Conservation (phyloP, 2,329 filamentous ascomycete genomes). For the Neophaeococcomyces mojaviensis region DNA sequence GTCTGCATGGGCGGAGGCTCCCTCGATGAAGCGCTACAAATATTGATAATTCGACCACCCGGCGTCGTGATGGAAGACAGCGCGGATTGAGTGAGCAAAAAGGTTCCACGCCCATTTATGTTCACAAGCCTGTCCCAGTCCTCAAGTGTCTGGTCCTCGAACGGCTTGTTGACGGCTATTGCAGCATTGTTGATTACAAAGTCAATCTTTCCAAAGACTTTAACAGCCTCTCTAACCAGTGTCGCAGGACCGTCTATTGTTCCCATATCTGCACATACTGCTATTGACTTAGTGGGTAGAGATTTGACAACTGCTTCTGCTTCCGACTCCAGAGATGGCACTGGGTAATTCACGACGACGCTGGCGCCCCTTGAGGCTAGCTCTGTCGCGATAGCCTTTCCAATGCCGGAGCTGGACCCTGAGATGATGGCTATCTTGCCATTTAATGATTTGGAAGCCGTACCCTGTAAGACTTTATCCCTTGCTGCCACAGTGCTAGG, state of each 20-base stretch:
- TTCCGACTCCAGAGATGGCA: neutral
- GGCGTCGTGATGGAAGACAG: conserved; percentile 34
- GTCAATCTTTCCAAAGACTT: conserved; percentile 32
- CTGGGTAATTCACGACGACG: conserved; percentile 34
- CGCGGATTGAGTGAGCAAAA: conserved; percentile 24
- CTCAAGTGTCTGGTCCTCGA: conserved; percentile 38
- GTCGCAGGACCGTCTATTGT: conserved; percentile 30
- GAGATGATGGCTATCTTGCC: conserved; percentile 40
- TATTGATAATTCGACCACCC: conserved; percentile 37
- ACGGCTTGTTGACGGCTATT: conserved; percentile 27
- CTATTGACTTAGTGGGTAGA: conserved; percentile 28
- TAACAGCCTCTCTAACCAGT: conserved; percentile 32
- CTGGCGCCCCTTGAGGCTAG: conserved; percentile 32
- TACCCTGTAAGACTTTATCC: neutral
- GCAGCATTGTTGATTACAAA: conserved; percentile 38
- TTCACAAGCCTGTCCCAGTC: conserved; percentile 27
- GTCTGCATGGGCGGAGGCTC: conserved; percentile 34
- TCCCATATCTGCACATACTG: conserved; percentile 38
- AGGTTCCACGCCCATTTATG: conserved; percentile 13
- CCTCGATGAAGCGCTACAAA: conserved; percentile 32
- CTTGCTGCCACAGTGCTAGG: too few species aligned
- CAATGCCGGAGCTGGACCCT: conserved; percentile 45
- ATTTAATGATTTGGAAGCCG: neutral
- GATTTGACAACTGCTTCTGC: conserved; percentile 20
- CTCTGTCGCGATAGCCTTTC: conserved; percentile 41